Base-by-base conservation (phyloP, 108 stramenopile genomes). In the Mediolabrus comicus region DNA sequence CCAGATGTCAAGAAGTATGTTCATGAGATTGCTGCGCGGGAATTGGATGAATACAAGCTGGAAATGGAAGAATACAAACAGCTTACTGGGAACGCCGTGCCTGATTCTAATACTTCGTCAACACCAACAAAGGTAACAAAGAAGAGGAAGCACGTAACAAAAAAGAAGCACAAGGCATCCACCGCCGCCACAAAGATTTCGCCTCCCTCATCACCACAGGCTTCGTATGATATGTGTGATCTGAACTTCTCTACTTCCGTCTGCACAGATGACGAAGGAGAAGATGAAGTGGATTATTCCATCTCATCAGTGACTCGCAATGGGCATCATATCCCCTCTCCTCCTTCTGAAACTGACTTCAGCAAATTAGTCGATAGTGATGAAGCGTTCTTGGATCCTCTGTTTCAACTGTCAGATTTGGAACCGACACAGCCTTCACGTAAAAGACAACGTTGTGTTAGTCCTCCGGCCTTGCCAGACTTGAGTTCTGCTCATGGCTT, bases 61-160 rank as follows among this genome's bases (percentile, higher is more conserved):
- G 78, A 79, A 26, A 79, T 79, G 78, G 63, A 71, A 55, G 34
- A 52, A 41, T 72, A 71, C 39, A 71, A 68, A 62, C 61, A 69
- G 39, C 25, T 67, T 52, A 67, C 78, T 0, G 55, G 63, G 53
- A 71, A 53, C 14, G 24, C 54, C 28, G 16, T 22, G 10, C 22
- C n/a, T 14, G 46, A 49, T 49, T 22, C 46, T 6, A n/a, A n/a
- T n/a, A n/a, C n/a, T n/a, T n/a, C n/a, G n/a, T n/a, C 46, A 24
- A 8, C 9, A 4, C 17, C n/a, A 16, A 49, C 19, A 22, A 49
- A 49, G 46, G 4, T 22, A 22, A n/a, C 22, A 7, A 49, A 22
- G 19, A 49, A 49, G 41, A 43, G 17, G 46, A 49, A 49, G 46
- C 1, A 5, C 22, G 46, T 9, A 8, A 22, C 46, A 22, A 49